A percentile compares a stretch with the other conserved stretches of the same genome.
These are phyloP conservation scores for Magnusiomyces ingens DNA, from an alignment of 1,139 yeast genomes.

Conservation along the genomic window DNA sequence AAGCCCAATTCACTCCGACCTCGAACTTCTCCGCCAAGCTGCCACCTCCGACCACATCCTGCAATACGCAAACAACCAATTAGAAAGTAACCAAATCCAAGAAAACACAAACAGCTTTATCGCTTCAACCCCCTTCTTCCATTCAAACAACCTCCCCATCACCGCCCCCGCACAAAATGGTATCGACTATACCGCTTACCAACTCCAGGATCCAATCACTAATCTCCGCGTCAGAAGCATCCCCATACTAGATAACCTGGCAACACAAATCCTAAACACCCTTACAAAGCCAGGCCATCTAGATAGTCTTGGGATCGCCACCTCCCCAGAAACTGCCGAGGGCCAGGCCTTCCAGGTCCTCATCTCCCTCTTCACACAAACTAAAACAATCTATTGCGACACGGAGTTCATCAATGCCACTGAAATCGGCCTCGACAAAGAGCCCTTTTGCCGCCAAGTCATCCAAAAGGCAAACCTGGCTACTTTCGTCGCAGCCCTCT, in stretches of 20 bases:
- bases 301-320: constrained; percentile 62
- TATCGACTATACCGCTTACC: constrained; percentile 1
- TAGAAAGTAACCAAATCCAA: too few relatives aligned
- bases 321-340: constrained; percentile 63
- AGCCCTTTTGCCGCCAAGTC: constrained; percentile 48
- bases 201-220: constrained; percentile 20
- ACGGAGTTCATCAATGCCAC: constrained; percentile 25
- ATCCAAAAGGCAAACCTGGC: constrained; percentile 80
- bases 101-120: too few relatives aligned
- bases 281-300: constrained; percentile 69
- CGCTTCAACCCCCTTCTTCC: too few relatives aligned
- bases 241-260: constrained; percentile 67
- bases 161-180: background rate
- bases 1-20: background rate
- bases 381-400: constrained; percentile 27
- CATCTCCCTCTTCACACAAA: constrained; percentile 65
- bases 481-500: constrained; percentile 75
- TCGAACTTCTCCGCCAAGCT: too few relatives aligned
- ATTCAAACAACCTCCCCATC: too few relatives aligned
- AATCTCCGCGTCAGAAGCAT: constrained; percentile 58
- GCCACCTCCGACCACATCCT: too few relatives aligned
- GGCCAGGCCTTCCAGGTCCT: constrained; percentile 71
- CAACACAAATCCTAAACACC: constrained; percentile 63
- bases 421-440: constrained; percentile 18
- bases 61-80: too few relatives aligned